Conservation (phyloP, 2,329 filamentous ascomycete species). For the Colletotrichum acutatum region DNA sequence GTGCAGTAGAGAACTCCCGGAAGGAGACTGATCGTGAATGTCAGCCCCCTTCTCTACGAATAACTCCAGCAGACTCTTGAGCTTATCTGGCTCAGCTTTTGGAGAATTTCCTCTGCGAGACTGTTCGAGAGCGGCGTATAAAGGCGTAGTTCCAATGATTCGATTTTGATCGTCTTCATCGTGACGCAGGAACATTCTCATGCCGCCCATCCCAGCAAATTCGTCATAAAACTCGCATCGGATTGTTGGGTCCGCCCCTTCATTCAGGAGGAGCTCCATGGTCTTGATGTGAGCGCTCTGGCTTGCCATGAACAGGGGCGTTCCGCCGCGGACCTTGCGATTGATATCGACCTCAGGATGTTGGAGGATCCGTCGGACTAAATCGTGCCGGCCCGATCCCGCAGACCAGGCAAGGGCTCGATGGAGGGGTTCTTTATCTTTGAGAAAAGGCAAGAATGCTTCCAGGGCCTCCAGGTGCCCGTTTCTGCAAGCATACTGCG, state of each 20-base stretch:
- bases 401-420: conserved; percentile 44
- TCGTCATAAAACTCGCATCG: neutral
- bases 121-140: neutral
- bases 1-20: conserved; percentile 38
- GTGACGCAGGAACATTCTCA: neutral
- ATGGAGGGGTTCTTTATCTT: conserved; percentile 38
- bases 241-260: conserved; percentile 38
- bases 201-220: neutral
- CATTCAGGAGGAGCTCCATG: conserved; percentile 35
- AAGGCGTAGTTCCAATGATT: neutral
- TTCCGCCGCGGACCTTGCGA: conserved; percentile 36
- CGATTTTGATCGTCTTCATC: neutral
- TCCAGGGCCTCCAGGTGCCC: conserved; percentile 42
- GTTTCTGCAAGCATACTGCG: conserved; percentile 40
- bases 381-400: conserved; percentile 25
- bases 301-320: conserved; percentile 24
- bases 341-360: conserved; percentile 47
- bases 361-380: conserved; percentile 43
- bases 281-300: neutral
- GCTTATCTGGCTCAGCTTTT: neutral
- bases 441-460: conserved; percentile 42
- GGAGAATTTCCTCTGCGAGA: neutral
- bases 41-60: conserved; percentile 40
- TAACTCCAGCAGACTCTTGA: conserved; percentile 24
- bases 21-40: conserved; percentile 35